These are phyloP conservation scores for Orbilia brochopaga DNA, from an alignment of 2,329 filamentous ascomycete genomes.

Conservation along the genomic window DNA sequence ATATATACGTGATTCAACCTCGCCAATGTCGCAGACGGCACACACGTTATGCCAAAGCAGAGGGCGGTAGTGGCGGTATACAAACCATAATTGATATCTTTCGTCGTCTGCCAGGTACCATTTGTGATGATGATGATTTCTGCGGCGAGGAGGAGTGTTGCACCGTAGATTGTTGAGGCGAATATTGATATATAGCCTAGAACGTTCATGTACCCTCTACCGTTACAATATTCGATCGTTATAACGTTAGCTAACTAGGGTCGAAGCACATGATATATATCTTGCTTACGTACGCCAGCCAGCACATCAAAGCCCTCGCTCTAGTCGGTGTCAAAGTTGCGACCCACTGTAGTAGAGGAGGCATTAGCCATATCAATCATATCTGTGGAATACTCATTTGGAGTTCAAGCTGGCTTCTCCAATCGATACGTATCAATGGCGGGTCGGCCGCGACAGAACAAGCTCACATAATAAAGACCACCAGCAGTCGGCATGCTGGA, in stretches of 20 bases:
- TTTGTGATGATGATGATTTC: constrained; percentile 54
- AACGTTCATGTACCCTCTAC: constrained; percentile 57
- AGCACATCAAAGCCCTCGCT: constrained; percentile 56
- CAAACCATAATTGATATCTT: constrained; percentile 56
- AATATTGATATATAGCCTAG: constrained; percentile 57
- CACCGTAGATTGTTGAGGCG: constrained; percentile 56
- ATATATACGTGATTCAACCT: constrained; percentile 56
- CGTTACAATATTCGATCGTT: too few relatives aligned
- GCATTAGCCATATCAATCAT: too few relatives aligned
- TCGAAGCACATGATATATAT: not conserved
- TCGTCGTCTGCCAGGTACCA: constrained; percentile 53
- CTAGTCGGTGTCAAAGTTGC: constrained; percentile 55
- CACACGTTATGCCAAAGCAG: constrained; percentile 56
- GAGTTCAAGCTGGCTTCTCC: too few relatives aligned
- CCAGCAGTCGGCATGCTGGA: constrained; percentile 56
- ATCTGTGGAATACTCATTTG: too few relatives aligned
- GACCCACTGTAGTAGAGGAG: constrained; percentile 53
- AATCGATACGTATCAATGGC: too few relatives aligned
- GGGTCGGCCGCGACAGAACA: too few relatives aligned
- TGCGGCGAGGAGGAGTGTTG: constrained; percentile 56
- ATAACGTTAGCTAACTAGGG: too few relatives aligned
- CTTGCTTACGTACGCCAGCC: constrained; percentile 56
- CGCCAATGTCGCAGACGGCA: constrained; percentile 53
- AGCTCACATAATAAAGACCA: constrained; percentile 55
- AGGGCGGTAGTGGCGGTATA: constrained; percentile 55